A percentile compares a stretch with the other conserved stretches of the same genome.
Conservation (phyloP, 2,329 filamentous ascomycete species). For the Aspergillus pseudoviridinutans region DNA sequence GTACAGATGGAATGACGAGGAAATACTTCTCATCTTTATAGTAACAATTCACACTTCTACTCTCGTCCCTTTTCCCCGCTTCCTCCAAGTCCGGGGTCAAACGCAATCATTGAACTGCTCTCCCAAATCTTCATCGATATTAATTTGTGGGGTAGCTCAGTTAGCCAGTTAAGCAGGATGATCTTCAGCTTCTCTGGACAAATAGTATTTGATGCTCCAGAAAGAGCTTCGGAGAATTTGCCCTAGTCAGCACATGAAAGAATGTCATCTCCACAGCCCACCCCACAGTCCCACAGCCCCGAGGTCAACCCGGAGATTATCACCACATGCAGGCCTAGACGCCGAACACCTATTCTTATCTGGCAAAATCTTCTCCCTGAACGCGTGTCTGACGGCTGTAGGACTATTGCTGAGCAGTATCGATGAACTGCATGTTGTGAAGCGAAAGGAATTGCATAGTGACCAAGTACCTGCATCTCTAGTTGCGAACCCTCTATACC, state of each 20-base stretch:
- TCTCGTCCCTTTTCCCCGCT: too few relatives aligned
- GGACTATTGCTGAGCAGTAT: too few relatives aligned
- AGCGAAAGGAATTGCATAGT: too few relatives aligned
- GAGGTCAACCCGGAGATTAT: not conserved
- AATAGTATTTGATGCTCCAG: not conserved
- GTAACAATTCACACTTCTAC: not conserved
- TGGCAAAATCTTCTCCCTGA: not conserved
- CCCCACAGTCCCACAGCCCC: not conserved
- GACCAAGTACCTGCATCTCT: too few relatives aligned
- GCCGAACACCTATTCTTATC: not conserved
- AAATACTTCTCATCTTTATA: not conserved
- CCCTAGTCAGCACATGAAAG: not conserved
- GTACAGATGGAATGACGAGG: not conserved
- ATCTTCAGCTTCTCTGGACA: not conserved
- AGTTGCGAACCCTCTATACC: too few relatives aligned
- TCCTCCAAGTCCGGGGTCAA: too few relatives aligned
- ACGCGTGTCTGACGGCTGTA: not conserved
- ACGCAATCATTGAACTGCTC: not conserved
- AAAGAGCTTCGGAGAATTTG: not conserved
- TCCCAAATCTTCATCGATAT: not conserved
- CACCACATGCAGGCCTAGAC: not conserved
- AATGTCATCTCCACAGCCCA: not conserved
- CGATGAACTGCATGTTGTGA: too few relatives aligned
- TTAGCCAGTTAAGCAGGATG: not conserved
- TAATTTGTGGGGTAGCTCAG: not conserved